phyloP scores from a whole-genome alignment of 1,139 yeast genomes.

The Yamadazyma buinensis region DNA sequence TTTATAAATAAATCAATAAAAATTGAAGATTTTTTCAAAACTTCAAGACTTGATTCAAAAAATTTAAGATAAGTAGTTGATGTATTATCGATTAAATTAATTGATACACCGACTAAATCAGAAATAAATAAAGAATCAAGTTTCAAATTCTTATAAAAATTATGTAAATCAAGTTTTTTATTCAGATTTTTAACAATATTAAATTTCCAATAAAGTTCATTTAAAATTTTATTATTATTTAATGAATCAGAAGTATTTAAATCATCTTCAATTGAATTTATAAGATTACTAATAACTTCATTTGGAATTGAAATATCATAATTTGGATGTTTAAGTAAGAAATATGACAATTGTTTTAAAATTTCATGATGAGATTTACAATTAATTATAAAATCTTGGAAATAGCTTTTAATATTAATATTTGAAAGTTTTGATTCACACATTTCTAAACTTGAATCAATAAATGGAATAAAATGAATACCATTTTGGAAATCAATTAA shows the following conservation, averaged over 20 bases:
- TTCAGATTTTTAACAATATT: conserved; percentile 6
- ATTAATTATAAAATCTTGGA: conserved; percentile 47
- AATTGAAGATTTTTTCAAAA: conserved; percentile 17
- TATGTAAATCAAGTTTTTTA: conserved; percentile 1
- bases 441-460: conserved; percentile 42
- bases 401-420: conserved; percentile 41
- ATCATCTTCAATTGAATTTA: conserved; percentile 5
- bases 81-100: conserved; percentile 5
- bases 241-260: background rate
- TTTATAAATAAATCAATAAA: conserved; percentile 19
- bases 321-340: conserved; percentile 7
- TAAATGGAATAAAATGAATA: conserved; percentile 44
- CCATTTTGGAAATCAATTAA: conserved; percentile 29
- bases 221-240: conserved; percentile 7
- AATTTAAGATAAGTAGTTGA: conserved; percentile 1
- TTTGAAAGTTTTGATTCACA: conserved; percentile 43
- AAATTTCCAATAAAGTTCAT: conserved; percentile 14
- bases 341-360: conserved; percentile 12
- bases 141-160: conserved; percentile 2
- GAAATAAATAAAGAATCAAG: conserved; percentile 8
- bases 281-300: background rate
- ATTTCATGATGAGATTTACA: background rate
- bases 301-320: conserved; percentile 8
- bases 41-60: conserved; percentile 10
- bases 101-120: conserved; percentile 12